A percentile compares a stretch with the other conserved stretches of the same genome.
Evolutionary conservation across 108 stramenopile genomes (phyloP).

Genomic region (Pseudonitzschia pungens): DNA sequence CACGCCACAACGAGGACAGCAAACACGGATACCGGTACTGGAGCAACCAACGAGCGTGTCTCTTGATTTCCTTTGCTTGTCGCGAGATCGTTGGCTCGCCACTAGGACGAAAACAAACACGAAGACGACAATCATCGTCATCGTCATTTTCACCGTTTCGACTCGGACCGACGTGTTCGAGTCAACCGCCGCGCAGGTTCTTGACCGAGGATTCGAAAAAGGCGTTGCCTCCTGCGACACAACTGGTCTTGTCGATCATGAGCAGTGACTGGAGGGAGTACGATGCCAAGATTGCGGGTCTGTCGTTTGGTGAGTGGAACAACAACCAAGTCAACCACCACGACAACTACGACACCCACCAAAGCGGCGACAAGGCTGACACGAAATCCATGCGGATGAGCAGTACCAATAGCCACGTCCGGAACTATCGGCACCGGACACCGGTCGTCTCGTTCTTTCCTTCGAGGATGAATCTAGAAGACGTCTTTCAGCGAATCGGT

Average conservation of each 20-base stretch:
- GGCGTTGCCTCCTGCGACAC: constrained; percentile 41
- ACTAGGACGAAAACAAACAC: neutral
- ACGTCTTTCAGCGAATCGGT: constrained; percentile 55
- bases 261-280: constrained; percentile 65
- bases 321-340: neutral
- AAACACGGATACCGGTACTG: neutral
- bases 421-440: neutral
- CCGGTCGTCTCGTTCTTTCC: constrained; percentile 50
- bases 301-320: neutral
- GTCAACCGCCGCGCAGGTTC: neutral
- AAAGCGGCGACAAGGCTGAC: neutral
- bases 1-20: neutral
- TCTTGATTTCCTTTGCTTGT: constrained; percentile 53
- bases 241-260: constrained; percentile 59
- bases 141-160: neutral
- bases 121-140: neutral
- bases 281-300: constrained; percentile 31
- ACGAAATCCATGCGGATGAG: neutral
- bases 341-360: too few relatives aligned
- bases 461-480: constrained; percentile 47
- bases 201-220: constrained; percentile 11
- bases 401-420: too few relatives aligned
- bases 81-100: constrained; percentile 10
- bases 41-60: constrained; percentile 22
- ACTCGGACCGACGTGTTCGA: neutral